Evolutionary conservation across 2,329 filamentous ascomycete species (phyloP).

Genomic region (Paracoccidioides brasiliensis): DNA sequence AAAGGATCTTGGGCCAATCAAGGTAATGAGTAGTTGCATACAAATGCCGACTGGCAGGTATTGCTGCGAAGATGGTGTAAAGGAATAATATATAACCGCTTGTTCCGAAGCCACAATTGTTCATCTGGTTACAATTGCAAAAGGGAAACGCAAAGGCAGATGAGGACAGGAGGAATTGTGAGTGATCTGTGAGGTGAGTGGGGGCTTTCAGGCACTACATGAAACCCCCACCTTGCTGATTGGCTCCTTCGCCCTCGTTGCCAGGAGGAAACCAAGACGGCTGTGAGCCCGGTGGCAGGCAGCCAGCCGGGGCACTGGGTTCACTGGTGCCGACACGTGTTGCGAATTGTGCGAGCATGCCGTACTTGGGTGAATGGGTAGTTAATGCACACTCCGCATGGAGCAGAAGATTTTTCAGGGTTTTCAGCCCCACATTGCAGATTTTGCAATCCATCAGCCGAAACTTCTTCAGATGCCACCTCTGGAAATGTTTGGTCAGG

Average conservation of each 20-base stretch:
- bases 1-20: no score
- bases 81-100: no score
- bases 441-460: not conserved
- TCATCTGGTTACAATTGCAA: not conserved
- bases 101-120: no score
- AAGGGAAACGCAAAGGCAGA: not conserved
- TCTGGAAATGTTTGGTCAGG: not conserved
- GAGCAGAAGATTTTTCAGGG: not conserved
- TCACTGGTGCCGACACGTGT: not conserved
- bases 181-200: not conserved
- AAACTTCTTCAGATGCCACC: not conserved
- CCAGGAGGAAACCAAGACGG: not conserved
- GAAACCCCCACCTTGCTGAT: not conserved
- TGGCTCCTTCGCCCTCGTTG: not conserved
- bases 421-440: not conserved
- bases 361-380: not conserved
- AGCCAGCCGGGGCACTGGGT: not conserved
- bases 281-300: not conserved
- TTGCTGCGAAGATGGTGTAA: not conserved
- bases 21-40: no score
- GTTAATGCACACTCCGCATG: not conserved
- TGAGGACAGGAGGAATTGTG: not conserved
- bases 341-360: not conserved
- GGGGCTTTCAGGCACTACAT: not conserved
- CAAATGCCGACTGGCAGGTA: not conserved